Conservation (phyloP, 768 basidiomycete genomes). For the Lentinula sp. region DNA sequence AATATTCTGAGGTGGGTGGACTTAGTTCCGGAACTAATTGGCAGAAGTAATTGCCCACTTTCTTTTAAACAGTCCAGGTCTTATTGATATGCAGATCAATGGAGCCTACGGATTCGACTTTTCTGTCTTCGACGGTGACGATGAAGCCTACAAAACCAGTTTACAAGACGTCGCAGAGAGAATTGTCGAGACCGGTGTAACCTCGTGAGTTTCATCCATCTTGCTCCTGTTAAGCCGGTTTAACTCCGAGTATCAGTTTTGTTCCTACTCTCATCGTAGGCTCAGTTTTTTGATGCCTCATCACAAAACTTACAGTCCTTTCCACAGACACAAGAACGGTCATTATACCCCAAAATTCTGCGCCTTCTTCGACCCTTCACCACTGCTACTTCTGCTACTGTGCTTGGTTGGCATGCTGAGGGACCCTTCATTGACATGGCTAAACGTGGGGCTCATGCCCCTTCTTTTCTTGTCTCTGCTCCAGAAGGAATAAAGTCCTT, state of each 20-base stretch:
- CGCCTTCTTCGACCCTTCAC: constrained; percentile 63
- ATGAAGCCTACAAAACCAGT: constrained; percentile 60
- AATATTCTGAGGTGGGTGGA: constrained; percentile 62
- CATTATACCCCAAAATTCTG: constrained; percentile 66
- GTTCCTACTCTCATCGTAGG: constrained; percentile 67
- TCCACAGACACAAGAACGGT: constrained; percentile 69
- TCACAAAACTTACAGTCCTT: neutral
- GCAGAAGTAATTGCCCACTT: constrained; percentile 3
- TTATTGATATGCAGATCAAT: constrained; percentile 86
- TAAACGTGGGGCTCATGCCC: constrained; percentile 83
- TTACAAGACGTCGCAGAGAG: constrained; percentile 66
- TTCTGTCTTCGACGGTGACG: constrained; percentile 71
- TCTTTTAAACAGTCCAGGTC: constrained; percentile 55
- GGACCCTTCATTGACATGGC: constrained; percentile 80
- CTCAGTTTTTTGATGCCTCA: neutral
- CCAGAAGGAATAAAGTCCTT: constrained; percentile 60
- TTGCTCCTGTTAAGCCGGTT: constrained; percentile 16
- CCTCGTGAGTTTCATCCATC: constrained; percentile 49
- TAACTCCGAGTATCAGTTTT: constrained; percentile 26
- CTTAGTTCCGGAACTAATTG: neutral
- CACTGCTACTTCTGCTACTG: constrained; percentile 55
- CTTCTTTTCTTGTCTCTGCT: constrained; percentile 57
- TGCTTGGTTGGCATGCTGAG: constrained; percentile 89
- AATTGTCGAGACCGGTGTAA: constrained; percentile 85
- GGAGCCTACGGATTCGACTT: constrained; percentile 88